These are phyloP conservation scores for Botryotinia narcissicola DNA, from an alignment of 2,329 filamentous ascomycete genomes.

Conservation along the genomic window DNA sequence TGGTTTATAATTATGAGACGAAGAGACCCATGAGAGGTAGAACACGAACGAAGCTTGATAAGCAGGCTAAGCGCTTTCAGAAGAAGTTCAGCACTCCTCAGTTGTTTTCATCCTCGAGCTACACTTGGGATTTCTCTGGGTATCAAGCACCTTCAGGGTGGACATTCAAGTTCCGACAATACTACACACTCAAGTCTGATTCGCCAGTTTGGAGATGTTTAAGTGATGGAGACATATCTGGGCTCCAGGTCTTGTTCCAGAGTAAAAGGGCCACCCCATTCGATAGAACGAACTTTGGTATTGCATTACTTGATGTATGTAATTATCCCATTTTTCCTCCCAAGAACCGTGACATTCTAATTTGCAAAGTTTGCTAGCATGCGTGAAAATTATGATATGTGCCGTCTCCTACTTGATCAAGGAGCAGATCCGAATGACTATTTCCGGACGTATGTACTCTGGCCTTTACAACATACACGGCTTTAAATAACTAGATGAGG, in stretches of 20 bases:
- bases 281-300: not conserved
- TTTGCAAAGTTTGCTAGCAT: not conserved
- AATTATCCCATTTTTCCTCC: not conserved
- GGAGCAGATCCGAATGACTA: not conserved
- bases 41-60: not conserved
- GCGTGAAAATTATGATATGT: rapidly evolving
- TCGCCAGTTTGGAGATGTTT: rapidly evolving
- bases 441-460: not conserved
- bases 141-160: not conserved
- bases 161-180: not conserved
- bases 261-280: not conserved
- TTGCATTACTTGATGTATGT: not conserved
- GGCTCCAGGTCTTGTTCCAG: rapidly evolving
- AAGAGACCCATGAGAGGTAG: not conserved
- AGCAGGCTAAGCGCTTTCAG: not conserved
- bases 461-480: rapidly evolving
- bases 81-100: not conserved
- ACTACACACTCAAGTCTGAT: rapidly evolving
- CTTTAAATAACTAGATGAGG: not conserved
- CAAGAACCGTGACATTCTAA: not conserved
- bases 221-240: rapidly evolving
- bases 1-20: not conserved
- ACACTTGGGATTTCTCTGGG: not conserved
- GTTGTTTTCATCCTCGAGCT: not conserved
- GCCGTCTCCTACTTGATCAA: not conserved